Conservation (phyloP, 1,139 yeast genomes). For the Suhomyces terraborum region DNA sequence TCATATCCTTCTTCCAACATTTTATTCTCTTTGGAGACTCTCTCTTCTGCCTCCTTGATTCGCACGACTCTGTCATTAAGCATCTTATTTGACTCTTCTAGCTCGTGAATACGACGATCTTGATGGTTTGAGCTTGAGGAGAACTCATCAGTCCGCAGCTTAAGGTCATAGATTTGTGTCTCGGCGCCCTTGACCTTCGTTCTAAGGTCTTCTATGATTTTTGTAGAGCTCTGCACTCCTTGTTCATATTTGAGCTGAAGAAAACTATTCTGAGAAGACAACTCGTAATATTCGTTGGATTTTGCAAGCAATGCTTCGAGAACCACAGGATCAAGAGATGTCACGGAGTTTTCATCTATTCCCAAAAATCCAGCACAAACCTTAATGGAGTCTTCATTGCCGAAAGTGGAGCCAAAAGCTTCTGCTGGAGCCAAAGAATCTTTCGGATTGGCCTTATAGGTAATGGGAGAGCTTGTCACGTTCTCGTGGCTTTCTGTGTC, state of each 20-base stretch:
- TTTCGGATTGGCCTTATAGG: slow-evolving; percentile 9
- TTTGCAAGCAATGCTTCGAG: slow-evolving; percentile 42
- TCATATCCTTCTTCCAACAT: slow-evolving; percentile 35
- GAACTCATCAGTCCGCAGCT: slow-evolving; percentile 12
- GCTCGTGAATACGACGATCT: slow-evolving; percentile 14
- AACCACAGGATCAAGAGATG: slow-evolving; percentile 20
- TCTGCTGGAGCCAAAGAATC: slow-evolving; percentile 7
- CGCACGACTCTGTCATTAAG: slow-evolving; percentile 15
- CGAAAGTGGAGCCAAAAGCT: slow-evolving; percentile 3
- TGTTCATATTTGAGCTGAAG: slow-evolving; percentile 59
- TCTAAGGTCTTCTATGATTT: slow-evolving; percentile 18
- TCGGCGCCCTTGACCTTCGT: slow-evolving; percentile 16
- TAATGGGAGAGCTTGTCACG: slow-evolving; percentile 24
- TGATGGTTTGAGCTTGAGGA: slow-evolving; percentile 5
- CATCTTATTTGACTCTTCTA: slow-evolving; percentile 15
- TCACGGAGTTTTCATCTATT: slow-evolving; percentile 27
- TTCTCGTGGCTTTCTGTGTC: slow-evolving; percentile 22
- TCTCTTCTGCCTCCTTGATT: slow-evolving; percentile 27
- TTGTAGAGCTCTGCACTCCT: slow-evolving; percentile 33
- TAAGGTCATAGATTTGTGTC: slow-evolving; percentile 14
- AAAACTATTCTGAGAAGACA: slow-evolving; percentile 53
- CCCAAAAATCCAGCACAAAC: slow-evolving; percentile 37
- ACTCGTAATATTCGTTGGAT: slow-evolving; percentile 49
- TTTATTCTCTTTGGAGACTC: slow-evolving; percentile 31
- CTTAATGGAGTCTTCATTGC: slow-evolving; percentile 11